Evolutionary conservation across 148 eudicot genomes (phyloP), one percentile per base, ranked within the genome.

Genomic region (Chenopodium formosanum): DNA sequence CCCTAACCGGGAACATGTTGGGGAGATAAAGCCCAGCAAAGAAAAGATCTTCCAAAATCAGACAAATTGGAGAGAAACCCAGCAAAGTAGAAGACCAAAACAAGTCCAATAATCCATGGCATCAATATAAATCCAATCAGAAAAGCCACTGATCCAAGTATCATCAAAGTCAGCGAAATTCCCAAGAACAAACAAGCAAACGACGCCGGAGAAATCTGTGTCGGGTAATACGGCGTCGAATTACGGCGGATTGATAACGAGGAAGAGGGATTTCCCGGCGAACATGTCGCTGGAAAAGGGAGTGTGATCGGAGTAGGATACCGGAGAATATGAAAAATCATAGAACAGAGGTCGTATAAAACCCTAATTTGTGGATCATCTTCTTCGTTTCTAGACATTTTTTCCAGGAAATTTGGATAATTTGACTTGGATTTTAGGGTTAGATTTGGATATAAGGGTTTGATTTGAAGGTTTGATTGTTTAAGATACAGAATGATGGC

Each of bases 131-230:
- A 78, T 32, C 97, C 95, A 19, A 94, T 89, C 19, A 90, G 11
- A 78, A 94, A 90, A 7, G 83, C 81, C 4, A 90, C 81, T 22
- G 87, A 89, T 34, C 97, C 95, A 32, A 87, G 88, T 64, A 94
- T 73, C 95, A 94, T 91, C 83, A 92, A 52, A 9, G 92, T 83
- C 34, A 94, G n/a, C 10, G 94, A 92, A 63, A 94, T 87, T 50
- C 92, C 91, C 13, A 91, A 79, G 20, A 92, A 87, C 25, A 94
- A 78, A 12, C 90, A 80, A 1, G 91, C 91, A 23, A 94, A 90
- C 32, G 84, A 83, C 47, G 85, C 84, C 75, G 91, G 90, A 12
- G 93, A 78, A 7, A 85, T 75, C 62, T 50, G 84, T 19, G 64
- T 22, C 80, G 82, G 16, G 11, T 17, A 48, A 46, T 44, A 75